These are phyloP conservation scores for Blepharisma stoltei DNA, from an alignment of 73 alveolate species.

Conservation along the genomic window DNA sequence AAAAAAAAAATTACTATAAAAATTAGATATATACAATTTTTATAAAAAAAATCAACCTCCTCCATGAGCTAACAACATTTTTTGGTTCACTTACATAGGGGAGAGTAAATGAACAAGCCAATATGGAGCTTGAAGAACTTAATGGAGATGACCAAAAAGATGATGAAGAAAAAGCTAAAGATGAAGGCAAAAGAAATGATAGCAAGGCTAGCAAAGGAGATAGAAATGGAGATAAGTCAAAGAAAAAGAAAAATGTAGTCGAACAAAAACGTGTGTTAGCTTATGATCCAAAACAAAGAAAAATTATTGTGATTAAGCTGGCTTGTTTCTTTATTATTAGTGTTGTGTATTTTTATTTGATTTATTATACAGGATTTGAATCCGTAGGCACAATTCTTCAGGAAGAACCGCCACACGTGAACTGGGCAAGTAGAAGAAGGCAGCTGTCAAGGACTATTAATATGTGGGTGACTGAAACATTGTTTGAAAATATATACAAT, in stretches of 20 bases:
- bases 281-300: constrained; percentile 4
- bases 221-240: neutral
- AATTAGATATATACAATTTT: too few relatives aligned
- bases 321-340: neutral
- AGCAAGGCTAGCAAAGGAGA: neutral
- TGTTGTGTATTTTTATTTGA: neutral
- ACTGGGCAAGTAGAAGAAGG: constrained; percentile 8
- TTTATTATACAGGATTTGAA: constrained; percentile 1
- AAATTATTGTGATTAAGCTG: neutral
- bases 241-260: neutral
- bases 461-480: neutral
- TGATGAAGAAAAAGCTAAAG: neutral
- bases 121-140: constrained; percentile 16
- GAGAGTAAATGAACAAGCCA: constrained; percentile 18
- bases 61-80: too few relatives aligned
- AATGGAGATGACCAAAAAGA: neutral
- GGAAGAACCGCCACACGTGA: neutral
- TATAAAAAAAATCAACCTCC: too few relatives aligned
- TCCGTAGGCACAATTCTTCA: neutral
- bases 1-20: too few relatives aligned
- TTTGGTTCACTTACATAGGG: too few relatives aligned
- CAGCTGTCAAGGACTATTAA: constrained; percentile 2
- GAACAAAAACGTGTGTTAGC: constrained; percentile 1
- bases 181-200: neutral
- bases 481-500: neutral